Percentiles rank a stretch among this genome's conserved stretches.
Conservation (phyloP, 2,329 filamentous ascomycete species). For the Ceratocystis papillata region DNA sequence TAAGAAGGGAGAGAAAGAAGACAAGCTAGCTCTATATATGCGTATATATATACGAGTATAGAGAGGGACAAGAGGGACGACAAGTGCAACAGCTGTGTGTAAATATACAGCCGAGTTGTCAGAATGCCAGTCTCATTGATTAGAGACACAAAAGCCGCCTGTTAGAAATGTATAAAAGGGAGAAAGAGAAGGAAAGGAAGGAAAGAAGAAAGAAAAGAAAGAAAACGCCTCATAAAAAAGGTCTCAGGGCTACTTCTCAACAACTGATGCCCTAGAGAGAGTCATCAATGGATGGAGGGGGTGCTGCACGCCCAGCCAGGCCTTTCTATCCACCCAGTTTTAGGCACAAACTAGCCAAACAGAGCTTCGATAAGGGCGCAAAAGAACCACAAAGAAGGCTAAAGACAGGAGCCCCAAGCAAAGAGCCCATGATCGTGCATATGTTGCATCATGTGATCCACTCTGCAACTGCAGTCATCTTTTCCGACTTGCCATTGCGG, state of each 20-base stretch:
- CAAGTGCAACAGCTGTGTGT: too few species aligned
- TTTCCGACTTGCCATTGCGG: neutral
- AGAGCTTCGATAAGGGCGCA: conserved; percentile 1
- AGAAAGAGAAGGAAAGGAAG: neutral
- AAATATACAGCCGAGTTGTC: neutral
- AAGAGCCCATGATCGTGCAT: neutral
- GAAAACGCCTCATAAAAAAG: conserved; percentile 15
- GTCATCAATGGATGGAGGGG: conserved; percentile 11
- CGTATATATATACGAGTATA: neutral
- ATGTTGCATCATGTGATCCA: conserved; percentile 10
- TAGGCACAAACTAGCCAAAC: conserved; percentile 9
- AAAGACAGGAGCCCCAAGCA: neutral
- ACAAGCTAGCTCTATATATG: neutral
- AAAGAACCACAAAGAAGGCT: conserved; percentile 8
- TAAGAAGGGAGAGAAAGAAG: neutral
- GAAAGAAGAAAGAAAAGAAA: neutral
- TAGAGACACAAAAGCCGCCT: neutral
- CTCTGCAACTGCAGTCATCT: neutral
- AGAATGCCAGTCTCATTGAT: neutral
- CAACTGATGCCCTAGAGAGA: neutral
- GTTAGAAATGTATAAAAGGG: neutral
- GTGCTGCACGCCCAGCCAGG: conserved; percentile 1
- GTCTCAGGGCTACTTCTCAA: neutral
- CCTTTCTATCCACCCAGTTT: conserved; percentile 9
- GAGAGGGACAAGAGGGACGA: too few species aligned